These are phyloP conservation scores for Clonostachys byssicola DNA, from an alignment of 2,329 filamentous ascomycete genomes.

Conservation along the genomic window DNA sequence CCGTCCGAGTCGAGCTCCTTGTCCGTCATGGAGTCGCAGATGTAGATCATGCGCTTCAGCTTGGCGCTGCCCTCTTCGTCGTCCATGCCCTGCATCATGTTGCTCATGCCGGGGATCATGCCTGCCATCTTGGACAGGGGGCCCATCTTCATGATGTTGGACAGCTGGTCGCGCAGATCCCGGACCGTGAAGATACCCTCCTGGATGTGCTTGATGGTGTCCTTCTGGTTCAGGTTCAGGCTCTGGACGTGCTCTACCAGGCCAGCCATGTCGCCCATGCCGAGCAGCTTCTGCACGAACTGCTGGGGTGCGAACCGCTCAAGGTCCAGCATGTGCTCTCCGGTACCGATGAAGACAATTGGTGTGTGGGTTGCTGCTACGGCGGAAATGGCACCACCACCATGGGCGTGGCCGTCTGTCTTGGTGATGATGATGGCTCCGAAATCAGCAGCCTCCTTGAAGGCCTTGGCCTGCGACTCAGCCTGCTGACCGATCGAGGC, in stretches of 20 bases:
- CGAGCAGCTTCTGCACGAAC: constrained; percentile 89
- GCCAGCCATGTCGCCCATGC: constrained; percentile 96
- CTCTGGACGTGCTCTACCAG: constrained; percentile 95
- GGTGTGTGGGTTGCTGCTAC: constrained; percentile 95
- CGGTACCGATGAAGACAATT: constrained; percentile 96
- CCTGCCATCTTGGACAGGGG: constrained; percentile 95
- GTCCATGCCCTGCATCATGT: constrained; percentile 93
- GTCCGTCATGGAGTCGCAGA: constrained; percentile 96
- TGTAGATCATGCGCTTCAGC: constrained; percentile 97
- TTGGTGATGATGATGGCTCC: constrained; percentile 99
- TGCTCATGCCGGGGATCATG: constrained; percentile 95
- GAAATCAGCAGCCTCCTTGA: constrained; percentile 96
- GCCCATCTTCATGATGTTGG: constrained; percentile 99
- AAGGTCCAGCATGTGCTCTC: constrained; percentile 93
- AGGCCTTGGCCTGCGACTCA: constrained; percentile 89
- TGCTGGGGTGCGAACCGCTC: constrained; percentile 90
- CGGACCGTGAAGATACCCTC: constrained; percentile 95
- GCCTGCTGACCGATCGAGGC: constrained; percentile 95
- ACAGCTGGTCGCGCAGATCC: constrained; percentile 90
- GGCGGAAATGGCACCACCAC: constrained; percentile 95
- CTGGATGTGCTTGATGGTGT: constrained; percentile 98
- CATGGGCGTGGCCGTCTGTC: constrained; percentile 91
- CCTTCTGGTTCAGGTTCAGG: constrained; percentile 93
- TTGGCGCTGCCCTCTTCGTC: constrained; percentile 94
- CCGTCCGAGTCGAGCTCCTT: constrained; percentile 95